Evolutionary conservation across 345 rosid species (phyloP), one percentile per base, ranked within the genome.

Genomic region (Brassica rapa): DNA sequence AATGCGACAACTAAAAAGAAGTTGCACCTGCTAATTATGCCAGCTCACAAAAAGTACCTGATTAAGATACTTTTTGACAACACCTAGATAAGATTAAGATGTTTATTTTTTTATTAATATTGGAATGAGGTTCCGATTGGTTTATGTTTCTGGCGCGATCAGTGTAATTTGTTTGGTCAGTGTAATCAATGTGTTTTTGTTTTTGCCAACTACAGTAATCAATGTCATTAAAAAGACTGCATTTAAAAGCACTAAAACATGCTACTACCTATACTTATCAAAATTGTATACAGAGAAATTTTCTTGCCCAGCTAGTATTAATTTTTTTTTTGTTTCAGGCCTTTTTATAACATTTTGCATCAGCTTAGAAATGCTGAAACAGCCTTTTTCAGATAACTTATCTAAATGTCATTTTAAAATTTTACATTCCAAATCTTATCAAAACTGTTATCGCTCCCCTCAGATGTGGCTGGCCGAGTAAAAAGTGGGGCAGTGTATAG

Each of bases 1-100:
- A 62, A 62, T 16, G 70, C 43, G 35, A 60, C 8, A 29, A 24
- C 61, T 6, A 2, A 49, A 41, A 41, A 7, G 4, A 15, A 61
- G 19, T 49, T 1, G 66, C 32, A 71, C 37, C 62, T 78, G 53
- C 81, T 29, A 78, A 60, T 67, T 77, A 73, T 24, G 77, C 73
- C 77, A 79, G 77, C 82, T 72, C 82, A 60, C 56, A 35, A 43
- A 78, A 78, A 59, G 68, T 78, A 14, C 67, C 2, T 5, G 37
- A 56, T 25, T 15, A 46, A 46, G 53, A 79, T 72, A 12, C 51
- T 30, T 57, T 57, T 23, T 59, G 10, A 53, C 59, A 53, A 53
- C 21, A 15, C 8, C 21, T 5, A 53, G 59, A 19, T 19, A 19
- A 19, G 21, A 53, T 53, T 24, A 60, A 49, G 55, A 79, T 72